phyloP scores from a whole-genome alignment of 2,329 filamentous ascomycete genomes.

The Aspergillus intermedius region DNA sequence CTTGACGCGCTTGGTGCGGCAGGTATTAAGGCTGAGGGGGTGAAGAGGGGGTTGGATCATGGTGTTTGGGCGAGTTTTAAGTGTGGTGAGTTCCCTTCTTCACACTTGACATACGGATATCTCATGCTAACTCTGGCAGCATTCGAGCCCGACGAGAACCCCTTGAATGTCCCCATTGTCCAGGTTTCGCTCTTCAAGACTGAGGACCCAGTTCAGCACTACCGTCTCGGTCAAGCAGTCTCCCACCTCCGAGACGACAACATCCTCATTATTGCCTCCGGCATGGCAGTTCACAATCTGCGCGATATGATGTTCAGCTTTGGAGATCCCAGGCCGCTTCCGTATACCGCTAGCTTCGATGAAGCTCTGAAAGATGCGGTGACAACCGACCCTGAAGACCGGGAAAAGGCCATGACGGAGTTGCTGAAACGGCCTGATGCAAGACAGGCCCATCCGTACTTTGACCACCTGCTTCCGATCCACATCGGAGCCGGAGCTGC shows the following conservation, averaged over 20 bases:
- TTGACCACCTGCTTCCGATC: conserved; percentile 58
- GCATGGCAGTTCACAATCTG: conserved; percentile 70
- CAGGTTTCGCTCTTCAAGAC: conserved; percentile 64
- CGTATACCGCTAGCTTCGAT: conserved; percentile 60
- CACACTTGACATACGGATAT: not conserved
- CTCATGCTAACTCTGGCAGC: conserved; percentile 33
- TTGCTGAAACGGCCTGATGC: conserved; percentile 49
- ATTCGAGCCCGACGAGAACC: conserved; percentile 57
- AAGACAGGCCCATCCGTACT: conserved; percentile 56
- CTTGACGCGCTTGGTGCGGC: conserved; percentile 49
- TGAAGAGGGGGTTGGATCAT: conserved; percentile 64
- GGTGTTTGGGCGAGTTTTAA: conserved; percentile 68
- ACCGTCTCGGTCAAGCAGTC: conserved; percentile 60
- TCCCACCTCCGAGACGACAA: conserved; percentile 60
- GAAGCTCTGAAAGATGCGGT: conserved; percentile 61
- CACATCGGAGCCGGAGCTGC: conserved; percentile 53
- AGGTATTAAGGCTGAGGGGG: conserved; percentile 54
- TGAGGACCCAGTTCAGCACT: conserved; percentile 61
- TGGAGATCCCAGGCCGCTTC: conserved; percentile 43
- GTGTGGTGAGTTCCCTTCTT: conserved; percentile 33
- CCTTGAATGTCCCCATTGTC: conserved; percentile 60
- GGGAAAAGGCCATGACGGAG: conserved; percentile 39
- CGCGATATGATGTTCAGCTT: conserved; percentile 47
- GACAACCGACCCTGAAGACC: conserved; percentile 38
- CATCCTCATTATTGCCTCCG: conserved; percentile 62